A percentile compares a stretch with the other conserved stretches of the same genome.
These are phyloP conservation scores for Calonectria henricotiae DNA, from an alignment of 2,329 filamentous ascomycete species.

Conservation along the genomic window DNA sequence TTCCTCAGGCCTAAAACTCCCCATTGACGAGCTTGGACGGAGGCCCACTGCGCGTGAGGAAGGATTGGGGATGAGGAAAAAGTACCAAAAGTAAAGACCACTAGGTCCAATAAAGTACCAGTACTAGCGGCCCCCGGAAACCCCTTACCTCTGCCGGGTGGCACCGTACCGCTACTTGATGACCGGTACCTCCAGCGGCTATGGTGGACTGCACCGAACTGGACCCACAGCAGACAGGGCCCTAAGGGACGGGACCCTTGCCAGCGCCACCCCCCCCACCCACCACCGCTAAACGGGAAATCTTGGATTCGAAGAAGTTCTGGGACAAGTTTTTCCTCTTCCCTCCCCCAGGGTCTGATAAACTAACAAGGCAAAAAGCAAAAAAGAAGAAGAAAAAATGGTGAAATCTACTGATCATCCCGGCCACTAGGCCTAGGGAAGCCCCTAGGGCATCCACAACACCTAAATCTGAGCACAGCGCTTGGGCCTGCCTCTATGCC, in stretches of 20 bases:
- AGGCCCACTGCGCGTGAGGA: constrained; percentile 20
- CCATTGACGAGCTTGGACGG: constrained; percentile 20
- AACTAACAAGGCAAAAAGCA: constrained; percentile 19
- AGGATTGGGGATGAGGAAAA: constrained; percentile 11
- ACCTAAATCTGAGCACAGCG: constrained; percentile 39
- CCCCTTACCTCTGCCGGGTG: constrained; percentile 26
- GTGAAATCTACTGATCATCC: constrained; percentile 15
- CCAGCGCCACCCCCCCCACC: constrained; percentile 37
- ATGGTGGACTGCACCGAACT: constrained; percentile 24
- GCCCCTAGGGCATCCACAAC: constrained; percentile 27
- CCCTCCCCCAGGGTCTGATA: constrained; percentile 32
- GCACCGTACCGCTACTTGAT: constrained; percentile 35
- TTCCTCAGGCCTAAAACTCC: constrained; percentile 11
- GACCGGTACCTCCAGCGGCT: constrained; percentile 23
- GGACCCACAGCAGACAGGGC: constrained; percentile 30
- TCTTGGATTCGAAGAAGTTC: constrained; percentile 35
- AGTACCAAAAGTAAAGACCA: constrained; percentile 4
- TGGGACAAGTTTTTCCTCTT: constrained; percentile 35
- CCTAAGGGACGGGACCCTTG: constrained; percentile 37
- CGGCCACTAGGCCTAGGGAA: constrained; percentile 6
- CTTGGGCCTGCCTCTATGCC: constrained; percentile 32
- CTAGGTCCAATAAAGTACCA: constrained; percentile 33
- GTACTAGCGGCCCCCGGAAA: constrained; percentile 21
- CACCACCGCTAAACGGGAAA: constrained; percentile 33
- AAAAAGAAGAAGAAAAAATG: constrained; percentile 16